Evolutionary conservation across 345 rosid species (phyloP), one percentile per base, ranked within the genome.

Genomic region (Trapa incisa): DNA sequence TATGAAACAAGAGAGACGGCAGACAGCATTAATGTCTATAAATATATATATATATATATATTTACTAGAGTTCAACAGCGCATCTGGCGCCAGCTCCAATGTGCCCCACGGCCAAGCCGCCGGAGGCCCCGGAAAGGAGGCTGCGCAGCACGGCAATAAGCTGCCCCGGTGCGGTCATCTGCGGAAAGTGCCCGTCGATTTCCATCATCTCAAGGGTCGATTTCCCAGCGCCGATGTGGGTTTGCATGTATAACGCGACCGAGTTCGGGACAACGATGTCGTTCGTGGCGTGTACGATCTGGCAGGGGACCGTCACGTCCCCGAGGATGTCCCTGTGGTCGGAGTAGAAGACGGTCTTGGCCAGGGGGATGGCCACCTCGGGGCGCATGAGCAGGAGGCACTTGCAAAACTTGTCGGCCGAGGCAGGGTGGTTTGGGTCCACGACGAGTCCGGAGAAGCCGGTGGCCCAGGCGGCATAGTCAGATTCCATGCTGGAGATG

Each of bases 191-290:
- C 0, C 75, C 71, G 0, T 29, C 7, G 37, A 35, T 36, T 11
- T 67, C 56, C 1, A 73, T 48, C 68, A 64, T 68, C 43, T 68
- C 68, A 13, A 73, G 9, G 0, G 75, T 68, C 3, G 71, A 73
- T 2, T 37, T 56, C 0, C 71, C 75, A 0, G 48, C 3, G 5
- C 61, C 48, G 37, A 73, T 73, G 48, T 16, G 64, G 17, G 36
- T 65, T 45, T 64, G 53, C 75, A 73, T 67, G 67, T 67, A 73
- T 32, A 38, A 52, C 4, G 69, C 65, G 0, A 68, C 65, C 15
- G 72, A 73, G 65, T 15, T 43, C 0, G 71, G 76, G 16, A 68
- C 76, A 0, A 4, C 76, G 14, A 73, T 29, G 42, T 73, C 76
- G 3, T 68, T 32, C 5, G 71, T 54, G 43, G 64, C 37, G 29